Evolutionary conservation across 805 yeast genomes (phyloP), one percentile per base, ranked within the genome.

Genomic region (Limtongozyma cylindracea): DNA sequence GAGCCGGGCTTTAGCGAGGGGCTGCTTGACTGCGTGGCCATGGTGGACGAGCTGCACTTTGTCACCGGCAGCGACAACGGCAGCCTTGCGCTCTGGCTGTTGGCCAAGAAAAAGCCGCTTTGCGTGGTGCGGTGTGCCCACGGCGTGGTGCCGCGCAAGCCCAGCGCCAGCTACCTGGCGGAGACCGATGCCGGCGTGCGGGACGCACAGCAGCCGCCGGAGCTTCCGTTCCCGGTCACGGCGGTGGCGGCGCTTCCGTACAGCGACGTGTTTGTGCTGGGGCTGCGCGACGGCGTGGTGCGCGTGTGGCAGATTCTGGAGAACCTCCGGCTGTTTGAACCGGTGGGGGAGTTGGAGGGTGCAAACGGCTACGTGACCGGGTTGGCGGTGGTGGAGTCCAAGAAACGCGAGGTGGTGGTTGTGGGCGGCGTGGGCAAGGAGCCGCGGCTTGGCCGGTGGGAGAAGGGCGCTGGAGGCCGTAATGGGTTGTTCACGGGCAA

Each of bases 61-160:
- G 67, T 88, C 21, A 82, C 96, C 1, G 96, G 96, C 4, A 70
- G 92, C 10, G 98, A 88, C 39, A 84, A 82, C 40, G 98, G 98
- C 19, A 73, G 65, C 37, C 47, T 88, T 16, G 49, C 76, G n/a
- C 51, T 88, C 28, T 88, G 98, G 98, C 67, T 93, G 3, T 47
- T 72, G 25, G 68, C 76, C 13, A 78, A 78, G 47, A 88, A 88
- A 59, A 82, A 78, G 45, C 91, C 96, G 10, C 46, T 74, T 14
- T 70, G 44, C 41, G 64, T 66, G 3, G 45, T 58, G 28, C 59
- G 88, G 34, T 45, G 53, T 21, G 74, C 84, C 3, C 98, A 88
- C 42, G 98, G 95, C 2, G 15, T 13, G 15, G 15, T 6, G 15
- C 32, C 58, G 11, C 53, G 57, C 24, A 62, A 67, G 10, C 34